Conservation (phyloP, 179 eudicot species). For the Amaranthus tricolor region DNA sequence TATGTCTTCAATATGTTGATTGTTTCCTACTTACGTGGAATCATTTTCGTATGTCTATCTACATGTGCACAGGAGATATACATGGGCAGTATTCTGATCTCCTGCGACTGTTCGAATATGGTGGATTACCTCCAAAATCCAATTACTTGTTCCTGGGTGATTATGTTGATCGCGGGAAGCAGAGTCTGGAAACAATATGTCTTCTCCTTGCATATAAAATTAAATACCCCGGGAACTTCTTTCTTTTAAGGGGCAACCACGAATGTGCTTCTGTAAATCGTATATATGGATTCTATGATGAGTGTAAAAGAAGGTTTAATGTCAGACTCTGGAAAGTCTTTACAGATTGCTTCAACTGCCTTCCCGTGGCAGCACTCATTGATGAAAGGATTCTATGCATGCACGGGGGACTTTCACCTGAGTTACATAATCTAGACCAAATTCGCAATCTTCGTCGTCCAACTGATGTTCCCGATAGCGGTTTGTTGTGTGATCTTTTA, state of each 20-base stretch:
- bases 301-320: conserved; percentile 36
- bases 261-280: conserved; percentile 42
- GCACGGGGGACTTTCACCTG: conserved; percentile 76
- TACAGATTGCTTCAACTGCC: conserved; percentile 40
- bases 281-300: conserved; percentile 40
- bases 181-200: conserved; percentile 62
- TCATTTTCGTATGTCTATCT: conserved; percentile 3
- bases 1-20: background rate
- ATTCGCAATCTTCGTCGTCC: conserved; percentile 61
- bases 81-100: conserved; percentile 81
- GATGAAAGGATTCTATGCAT: conserved; percentile 64
- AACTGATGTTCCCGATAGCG: conserved; percentile 64
- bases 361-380: conserved; percentile 61
- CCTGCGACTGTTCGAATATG: conserved; percentile 62
- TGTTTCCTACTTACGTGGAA: too few species aligned
- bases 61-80: conserved; percentile 51
- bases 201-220: conserved; percentile 38
- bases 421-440: conserved; percentile 50
- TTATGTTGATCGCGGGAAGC: conserved; percentile 78
- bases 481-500: conserved; percentile 61
- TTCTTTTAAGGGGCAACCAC: conserved; percentile 39
- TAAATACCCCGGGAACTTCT: conserved; percentile 34
- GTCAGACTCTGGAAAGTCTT: conserved; percentile 41
- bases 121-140: conserved; percentile 68
- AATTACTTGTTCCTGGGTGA: conserved; percentile 72